A percentile compares a stretch with the other conserved stretches of the same genome.
phyloP scores from a whole-genome alignment of 352 stramenopile genomes.

The Halophytophthora polymorphica region DNA sequence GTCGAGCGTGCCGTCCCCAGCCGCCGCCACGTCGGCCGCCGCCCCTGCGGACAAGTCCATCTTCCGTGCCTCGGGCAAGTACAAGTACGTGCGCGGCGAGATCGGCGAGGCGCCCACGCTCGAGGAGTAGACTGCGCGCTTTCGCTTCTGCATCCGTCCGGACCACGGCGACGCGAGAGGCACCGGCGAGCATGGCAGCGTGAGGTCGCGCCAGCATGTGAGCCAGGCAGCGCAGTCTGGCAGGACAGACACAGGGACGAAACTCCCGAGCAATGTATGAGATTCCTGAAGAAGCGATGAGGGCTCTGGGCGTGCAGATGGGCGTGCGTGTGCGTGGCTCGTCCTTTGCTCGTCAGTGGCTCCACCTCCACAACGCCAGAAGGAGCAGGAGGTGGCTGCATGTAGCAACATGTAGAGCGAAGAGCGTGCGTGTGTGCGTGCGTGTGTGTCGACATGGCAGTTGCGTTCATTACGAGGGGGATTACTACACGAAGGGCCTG shows the following conservation, averaged over 20 bases:
- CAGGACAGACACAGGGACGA: too few species aligned
- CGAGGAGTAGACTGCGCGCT: conserved; percentile 35
- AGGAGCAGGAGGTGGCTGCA: too few species aligned
- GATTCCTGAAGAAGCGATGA: too few species aligned
- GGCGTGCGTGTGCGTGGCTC: too few species aligned
- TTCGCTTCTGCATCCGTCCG: not conserved
- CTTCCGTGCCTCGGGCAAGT: conserved; percentile 64
- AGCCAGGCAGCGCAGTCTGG: too few species aligned
- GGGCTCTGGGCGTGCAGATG: too few species aligned
- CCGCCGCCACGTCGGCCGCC: conserved; percentile 18
- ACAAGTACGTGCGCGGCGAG: conserved; percentile 75
- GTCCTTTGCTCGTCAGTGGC: too few species aligned
- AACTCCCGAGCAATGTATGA: too few species aligned
- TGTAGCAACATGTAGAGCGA: not conserved
- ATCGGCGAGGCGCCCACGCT: conserved; percentile 72
- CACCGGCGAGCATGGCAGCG: too few species aligned
- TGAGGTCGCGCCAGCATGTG: too few species aligned
- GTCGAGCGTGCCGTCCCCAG: conserved; percentile 18
- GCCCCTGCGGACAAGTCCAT: conserved; percentile 18
- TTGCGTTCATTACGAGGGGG: not conserved
- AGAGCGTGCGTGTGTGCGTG: not conserved
- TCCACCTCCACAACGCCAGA: too few species aligned
- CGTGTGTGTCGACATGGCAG: not conserved
- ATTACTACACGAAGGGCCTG: not conserved
- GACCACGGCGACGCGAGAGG: too few species aligned